Evolutionary conservation across 371 early-diverging fungal species (phyloP), one percentile per base, ranked within the genome.

Genomic region (Mortierella sp.): DNA sequence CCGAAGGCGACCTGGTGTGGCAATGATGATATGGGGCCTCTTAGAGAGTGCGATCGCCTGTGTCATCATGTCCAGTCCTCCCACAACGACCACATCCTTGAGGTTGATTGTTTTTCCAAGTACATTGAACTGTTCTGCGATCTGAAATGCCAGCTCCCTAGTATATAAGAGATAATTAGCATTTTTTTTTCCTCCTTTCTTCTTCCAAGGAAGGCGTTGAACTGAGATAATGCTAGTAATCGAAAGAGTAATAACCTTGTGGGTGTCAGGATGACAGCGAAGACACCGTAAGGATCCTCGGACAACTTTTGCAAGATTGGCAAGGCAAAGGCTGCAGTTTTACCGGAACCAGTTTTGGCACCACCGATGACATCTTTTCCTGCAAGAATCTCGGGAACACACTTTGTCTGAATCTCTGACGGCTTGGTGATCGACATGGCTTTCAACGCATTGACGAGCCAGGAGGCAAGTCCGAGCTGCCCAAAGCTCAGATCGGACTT

Each of bases 261-360:
- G 2, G 99, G 99, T 28, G 99, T 97, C 68, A 99, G 76, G 0
- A 99, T 93, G 21, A 98, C 70, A 1, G 95, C 98, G 84, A 92
- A 98, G 1, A 97, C 88, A 26, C 98, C 98, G 65, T 89, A 97
- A 11, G 97, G 97, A 62, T 98, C 94, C 69, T 95, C 92, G 0
- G 94, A 88, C 8, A 97, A 84, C 79, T 91, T 90, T 72, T 99
- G 97, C 51, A 99, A 83, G 21, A 99, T 97, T 0, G 99, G 99
- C 19, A 99, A 79, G 3, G 99, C 96, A 86, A 99, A 99, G 0
- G 99, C 98, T 9, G 99, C 96, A 0, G 99, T 99, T 83, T 99
- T 99, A 68, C 99, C 99, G 1, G 93, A 92, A 59, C 99, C 99
- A 1, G 99, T 99, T 64, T 95, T 93, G 31, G 99, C 99, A 14